Percentiles rank a stretch among this genome's conserved stretches.
Conservation (phyloP, 306 rosid genomes). For the Gastrolobium villosum region DNA sequence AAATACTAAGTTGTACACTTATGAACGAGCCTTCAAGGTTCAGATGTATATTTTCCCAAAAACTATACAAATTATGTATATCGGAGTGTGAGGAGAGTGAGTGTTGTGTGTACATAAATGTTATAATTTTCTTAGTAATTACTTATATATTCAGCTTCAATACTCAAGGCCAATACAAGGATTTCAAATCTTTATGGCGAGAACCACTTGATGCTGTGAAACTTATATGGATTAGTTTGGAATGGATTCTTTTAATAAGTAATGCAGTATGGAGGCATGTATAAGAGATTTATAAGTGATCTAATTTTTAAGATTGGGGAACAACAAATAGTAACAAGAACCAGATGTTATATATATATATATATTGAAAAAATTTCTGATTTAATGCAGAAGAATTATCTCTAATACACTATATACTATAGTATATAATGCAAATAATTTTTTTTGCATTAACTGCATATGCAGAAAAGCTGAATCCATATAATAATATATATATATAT, state of each 20-base stretch:
- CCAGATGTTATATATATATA: no score
- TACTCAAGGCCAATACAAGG: not conserved
- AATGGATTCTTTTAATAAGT: not conserved
- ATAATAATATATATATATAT: no score
- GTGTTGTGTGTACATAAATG: not conserved
- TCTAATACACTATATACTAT: no score
- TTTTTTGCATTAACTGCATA: no score
- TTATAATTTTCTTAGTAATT: not conserved
- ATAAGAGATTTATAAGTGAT: not conserved
- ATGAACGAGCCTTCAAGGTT: not conserved
- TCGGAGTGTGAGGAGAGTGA: not conserved
- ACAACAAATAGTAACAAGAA: not conserved
- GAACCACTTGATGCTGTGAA: not conserved
- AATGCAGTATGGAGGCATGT: not conserved
- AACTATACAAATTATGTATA: not conserved
- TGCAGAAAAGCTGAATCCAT: no score
- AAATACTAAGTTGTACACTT: not conserved
- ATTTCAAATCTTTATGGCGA: not conserved
- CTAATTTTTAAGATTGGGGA: not conserved
- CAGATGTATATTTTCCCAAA: not conserved
- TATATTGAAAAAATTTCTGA: no score
- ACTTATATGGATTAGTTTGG: not conserved
- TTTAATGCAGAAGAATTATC: not conserved
- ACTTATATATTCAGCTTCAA: not conserved
- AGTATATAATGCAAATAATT: no score